A percentile compares a stretch with the other conserved stretches of the same genome.
Conservation (phyloP, 495 filamentous ascomycete species). For the Aspergillus sparsus region DNA sequence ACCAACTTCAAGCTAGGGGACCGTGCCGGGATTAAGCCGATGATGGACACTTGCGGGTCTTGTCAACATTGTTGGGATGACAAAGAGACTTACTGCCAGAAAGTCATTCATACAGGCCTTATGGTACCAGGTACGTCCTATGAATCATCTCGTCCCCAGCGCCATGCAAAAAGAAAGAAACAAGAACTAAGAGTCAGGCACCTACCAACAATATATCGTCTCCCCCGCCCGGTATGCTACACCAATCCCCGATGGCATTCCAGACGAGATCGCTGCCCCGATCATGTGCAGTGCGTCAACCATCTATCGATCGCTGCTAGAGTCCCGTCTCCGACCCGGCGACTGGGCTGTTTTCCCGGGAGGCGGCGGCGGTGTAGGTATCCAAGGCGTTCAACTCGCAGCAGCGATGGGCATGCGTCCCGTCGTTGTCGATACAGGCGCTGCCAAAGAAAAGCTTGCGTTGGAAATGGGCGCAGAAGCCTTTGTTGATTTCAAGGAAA, state of each 20-base stretch:
- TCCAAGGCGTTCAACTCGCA: conserved; percentile 63
- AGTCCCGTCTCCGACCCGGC: conserved; percentile 56
- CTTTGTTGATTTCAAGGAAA: conserved; percentile 51
- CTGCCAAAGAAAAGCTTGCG: conserved; percentile 40
- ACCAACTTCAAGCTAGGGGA: conserved; percentile 59
- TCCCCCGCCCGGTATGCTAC: conserved; percentile 64
- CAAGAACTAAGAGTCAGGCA: conserved; percentile 40
- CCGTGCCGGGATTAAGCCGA: conserved; percentile 59
- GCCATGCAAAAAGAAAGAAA: neutral
- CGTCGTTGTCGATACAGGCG: conserved; percentile 52
- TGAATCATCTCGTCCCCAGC: neutral
- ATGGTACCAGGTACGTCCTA: conserved; percentile 31
- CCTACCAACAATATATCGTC: conserved; percentile 69
- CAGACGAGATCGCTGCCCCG: conserved; percentile 59
- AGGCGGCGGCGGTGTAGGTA: conserved; percentile 63
- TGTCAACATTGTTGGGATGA: conserved; percentile 51
- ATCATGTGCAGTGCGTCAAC: conserved; percentile 62
- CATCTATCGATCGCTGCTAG: conserved; percentile 54
- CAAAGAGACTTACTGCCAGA: conserved; percentile 46
- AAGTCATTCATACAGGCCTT: conserved; percentile 37
- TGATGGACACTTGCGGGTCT: conserved; percentile 52
- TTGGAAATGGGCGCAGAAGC: conserved; percentile 52
- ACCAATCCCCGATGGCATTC: conserved; percentile 63
- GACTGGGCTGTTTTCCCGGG: conserved; percentile 59
- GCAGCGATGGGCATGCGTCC: conserved; percentile 54